phyloP scores from a whole-genome alignment of 768 basidiomycete genomes.

The Hygrophoropsis aurantiaca region DNA sequence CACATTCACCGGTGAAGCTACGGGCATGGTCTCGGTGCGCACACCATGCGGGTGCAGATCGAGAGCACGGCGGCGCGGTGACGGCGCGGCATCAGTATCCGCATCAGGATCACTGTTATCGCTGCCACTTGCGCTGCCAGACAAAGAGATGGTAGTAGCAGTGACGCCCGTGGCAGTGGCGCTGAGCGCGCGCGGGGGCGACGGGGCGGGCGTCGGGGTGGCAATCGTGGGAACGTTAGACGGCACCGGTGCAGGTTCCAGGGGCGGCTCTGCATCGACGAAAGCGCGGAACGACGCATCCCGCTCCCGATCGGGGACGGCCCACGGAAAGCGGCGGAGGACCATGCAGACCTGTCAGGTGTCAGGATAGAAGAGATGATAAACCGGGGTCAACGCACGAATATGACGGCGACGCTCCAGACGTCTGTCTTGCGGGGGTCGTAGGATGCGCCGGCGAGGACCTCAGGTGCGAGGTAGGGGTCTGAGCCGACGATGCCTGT shows the following conservation, averaged over 20 bases:
- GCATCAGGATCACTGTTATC: no score
- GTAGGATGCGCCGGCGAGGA: constrained; percentile 75
- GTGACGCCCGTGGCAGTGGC: constrained; percentile 6
- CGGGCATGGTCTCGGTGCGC: constrained; percentile 37
- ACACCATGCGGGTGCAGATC: constrained; percentile 17
- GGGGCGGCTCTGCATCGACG: constrained; percentile 89
- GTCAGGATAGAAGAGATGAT: neutral
- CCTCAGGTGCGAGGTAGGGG: constrained; percentile 98
- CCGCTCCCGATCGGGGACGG: constrained; percentile 91
- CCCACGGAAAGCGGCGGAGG: constrained; percentile 97
- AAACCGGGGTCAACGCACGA: constrained; percentile 50
- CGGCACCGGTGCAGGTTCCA: constrained; percentile 30
- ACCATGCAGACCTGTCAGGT: constrained; percentile 73
- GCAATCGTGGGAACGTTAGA: neutral
- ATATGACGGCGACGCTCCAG: constrained; percentile 97
- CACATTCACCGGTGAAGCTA: constrained; percentile 7
- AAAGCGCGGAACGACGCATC: constrained; percentile 92
- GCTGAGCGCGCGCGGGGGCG: constrained; percentile 20
- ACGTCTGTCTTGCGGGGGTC: constrained; percentile 98
- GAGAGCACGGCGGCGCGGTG: constrained; percentile 17
- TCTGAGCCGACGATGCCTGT: constrained; percentile 95
- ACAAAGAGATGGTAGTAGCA: constrained; percentile 9
- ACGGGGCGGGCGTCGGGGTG: constrained; percentile 6
- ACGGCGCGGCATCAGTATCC: constrained; percentile 20
- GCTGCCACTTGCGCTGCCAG: constrained; percentile 5